Evolutionary conservation across 1,139 yeast species (phyloP).

Genomic region (Blastobotrys apis): DNA sequence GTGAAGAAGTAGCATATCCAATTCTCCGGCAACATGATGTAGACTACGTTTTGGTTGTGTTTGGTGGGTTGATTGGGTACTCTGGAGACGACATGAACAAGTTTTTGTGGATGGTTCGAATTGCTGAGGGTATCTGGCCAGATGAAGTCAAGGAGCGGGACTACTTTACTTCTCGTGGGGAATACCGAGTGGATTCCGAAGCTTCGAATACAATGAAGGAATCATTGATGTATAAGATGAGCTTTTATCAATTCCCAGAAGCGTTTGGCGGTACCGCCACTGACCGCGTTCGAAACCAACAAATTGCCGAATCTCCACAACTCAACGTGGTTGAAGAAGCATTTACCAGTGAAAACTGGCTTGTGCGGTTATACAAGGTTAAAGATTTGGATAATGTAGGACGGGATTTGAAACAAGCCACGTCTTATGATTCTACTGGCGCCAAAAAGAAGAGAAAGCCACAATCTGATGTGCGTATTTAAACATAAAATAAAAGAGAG

Average conservation of each 20-base stretch:
- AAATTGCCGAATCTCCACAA: slow-evolving; percentile 52
- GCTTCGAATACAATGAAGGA: slow-evolving; percentile 85
- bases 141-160: slow-evolving; percentile 86
- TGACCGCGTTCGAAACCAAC: slow-evolving; percentile 89
- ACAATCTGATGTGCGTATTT: slow-evolving; percentile 25
- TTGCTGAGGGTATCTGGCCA: slow-evolving; percentile 99
- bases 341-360: slow-evolving; percentile 93
- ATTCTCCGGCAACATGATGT: slow-evolving; percentile 89
- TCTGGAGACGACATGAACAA: slow-evolving; percentile 97
- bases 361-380: slow-evolving; percentile 90
- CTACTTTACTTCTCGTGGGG: slow-evolving; percentile 80
- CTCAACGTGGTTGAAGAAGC: slow-evolving; percentile 87
- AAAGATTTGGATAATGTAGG: slow-evolving; percentile 87
- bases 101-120: slow-evolving; percentile 98
- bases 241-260: slow-evolving; percentile 81
- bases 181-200: slow-evolving; percentile 75
- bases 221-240: slow-evolving; percentile 92
- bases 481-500: slow-evolving; percentile 5
- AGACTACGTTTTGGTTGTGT: slow-evolving; percentile 86
- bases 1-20: slow-evolving; percentile 84
- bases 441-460: slow-evolving; percentile 23
- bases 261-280: slow-evolving; percentile 60
- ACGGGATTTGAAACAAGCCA: slow-evolving; percentile 46
- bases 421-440: slow-evolving; percentile 31
- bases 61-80: slow-evolving; percentile 91